Percentiles rank a stretch among this genome's conserved stretches.
phyloP scores from a whole-genome alignment of 495 filamentous ascomycete genomes.

The Penicillium robsamsonii region DNA sequence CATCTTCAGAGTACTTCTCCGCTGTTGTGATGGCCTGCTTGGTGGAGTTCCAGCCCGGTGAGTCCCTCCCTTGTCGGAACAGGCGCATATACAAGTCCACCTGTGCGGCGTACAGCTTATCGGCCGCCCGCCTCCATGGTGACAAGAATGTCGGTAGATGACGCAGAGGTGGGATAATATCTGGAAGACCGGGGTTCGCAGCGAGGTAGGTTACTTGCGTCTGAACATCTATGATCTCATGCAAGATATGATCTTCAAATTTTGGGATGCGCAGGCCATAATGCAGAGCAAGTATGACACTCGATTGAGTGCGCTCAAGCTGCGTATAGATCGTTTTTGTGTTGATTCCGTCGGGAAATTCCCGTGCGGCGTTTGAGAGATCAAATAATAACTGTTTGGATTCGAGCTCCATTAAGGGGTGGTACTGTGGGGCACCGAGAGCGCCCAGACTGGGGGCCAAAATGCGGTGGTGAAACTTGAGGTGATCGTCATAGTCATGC shows the following conservation, averaged over 20 bases:
- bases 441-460: constrained; percentile 27
- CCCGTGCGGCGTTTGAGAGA: constrained; percentile 4
- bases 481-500: constrained; percentile 33
- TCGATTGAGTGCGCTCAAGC: constrained; percentile 31
- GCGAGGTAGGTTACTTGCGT: constrained; percentile 27
- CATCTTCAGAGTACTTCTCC: constrained; percentile 13
- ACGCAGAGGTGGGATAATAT: constrained; percentile 35
- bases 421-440: constrained; percentile 19
- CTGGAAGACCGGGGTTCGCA: constrained; percentile 30
- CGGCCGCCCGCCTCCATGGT: constrained; percentile 33
- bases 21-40: constrained; percentile 29
- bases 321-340: constrained; percentile 24
- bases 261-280: constrained; percentile 36
- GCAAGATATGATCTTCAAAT: constrained; percentile 28
- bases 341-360: constrained; percentile 10
- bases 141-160: constrained; percentile 29
- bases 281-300: constrained; percentile 31
- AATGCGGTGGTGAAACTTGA: constrained; percentile 33
- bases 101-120: constrained; percentile 25
- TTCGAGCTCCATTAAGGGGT: constrained; percentile 32
- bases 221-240: constrained; percentile 27
- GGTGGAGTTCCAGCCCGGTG: constrained; percentile 30
- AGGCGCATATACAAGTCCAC: constrained; percentile 29
- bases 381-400: constrained; percentile 29
- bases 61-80: constrained; percentile 21